Conservation (phyloP, 2,329 filamentous ascomycete species). For the Fusarium metavorans region DNA sequence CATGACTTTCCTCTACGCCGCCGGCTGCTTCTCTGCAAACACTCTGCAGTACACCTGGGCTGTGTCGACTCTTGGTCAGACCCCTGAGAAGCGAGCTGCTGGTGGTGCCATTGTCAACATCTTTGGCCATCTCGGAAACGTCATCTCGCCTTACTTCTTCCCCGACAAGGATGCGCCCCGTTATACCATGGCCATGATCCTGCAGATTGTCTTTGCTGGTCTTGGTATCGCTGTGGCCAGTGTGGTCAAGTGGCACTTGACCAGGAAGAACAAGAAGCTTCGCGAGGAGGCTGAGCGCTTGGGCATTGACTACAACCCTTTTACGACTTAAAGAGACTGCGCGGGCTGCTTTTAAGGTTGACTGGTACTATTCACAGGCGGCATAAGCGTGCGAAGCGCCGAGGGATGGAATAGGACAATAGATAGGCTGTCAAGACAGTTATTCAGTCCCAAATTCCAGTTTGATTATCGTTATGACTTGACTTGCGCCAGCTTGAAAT, state of each 20-base stretch:
- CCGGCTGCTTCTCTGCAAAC: slow-evolving; percentile 47
- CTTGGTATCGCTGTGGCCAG: slow-evolving; percentile 20
- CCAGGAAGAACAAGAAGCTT: slow-evolving; percentile 35
- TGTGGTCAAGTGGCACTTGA: slow-evolving; percentile 30
- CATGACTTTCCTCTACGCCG: slow-evolving; percentile 38
- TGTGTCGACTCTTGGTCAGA: slow-evolving; percentile 48
- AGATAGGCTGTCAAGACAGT: neutral
- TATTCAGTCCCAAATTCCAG: neutral
- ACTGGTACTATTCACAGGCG: neutral
- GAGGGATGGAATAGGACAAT: neutral
- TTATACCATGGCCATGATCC: slow-evolving; percentile 46
- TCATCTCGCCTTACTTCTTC: slow-evolving; percentile 57
- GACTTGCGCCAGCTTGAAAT: no score
- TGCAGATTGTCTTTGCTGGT: slow-evolving; percentile 31
- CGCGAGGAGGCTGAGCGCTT: slow-evolving; percentile 24
- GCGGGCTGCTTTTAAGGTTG: neutral
- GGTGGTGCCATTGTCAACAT: slow-evolving; percentile 53
- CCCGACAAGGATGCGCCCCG: slow-evolving; percentile 43
- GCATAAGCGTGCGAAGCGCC: neutral
- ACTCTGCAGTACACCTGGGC: slow-evolving; percentile 52
- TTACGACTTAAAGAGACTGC: slow-evolving; percentile 15
- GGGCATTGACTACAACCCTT: slow-evolving; percentile 27
- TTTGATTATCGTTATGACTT: neutral
- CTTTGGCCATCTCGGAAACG: slow-evolving; percentile 52
- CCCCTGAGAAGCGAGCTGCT: slow-evolving; percentile 53